These are phyloP conservation scores for Clitopilus hobsonii DNA, from an alignment of 768 basidiomycete genomes.

Conservation along the genomic window DNA sequence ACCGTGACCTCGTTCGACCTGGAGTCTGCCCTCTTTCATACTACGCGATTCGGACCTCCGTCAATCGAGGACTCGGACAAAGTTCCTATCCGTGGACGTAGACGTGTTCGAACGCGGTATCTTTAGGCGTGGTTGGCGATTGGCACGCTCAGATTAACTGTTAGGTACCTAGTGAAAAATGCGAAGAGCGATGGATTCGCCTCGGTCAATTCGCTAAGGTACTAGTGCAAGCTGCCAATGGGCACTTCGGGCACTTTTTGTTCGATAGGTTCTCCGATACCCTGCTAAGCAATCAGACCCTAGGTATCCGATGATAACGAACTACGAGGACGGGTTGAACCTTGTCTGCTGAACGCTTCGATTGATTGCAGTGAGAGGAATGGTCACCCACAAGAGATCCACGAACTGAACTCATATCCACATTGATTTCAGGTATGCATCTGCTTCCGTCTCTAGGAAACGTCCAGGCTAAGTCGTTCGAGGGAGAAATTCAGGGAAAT, in stretches of 20 bases:
- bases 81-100: background rate
- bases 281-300: background rate
- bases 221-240: background rate
- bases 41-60: background rate
- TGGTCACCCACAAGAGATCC: too few relatives aligned
- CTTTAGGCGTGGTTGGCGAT: too few relatives aligned
- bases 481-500: background rate
- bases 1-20: background rate
- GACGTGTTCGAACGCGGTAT: too few relatives aligned
- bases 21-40: background rate
- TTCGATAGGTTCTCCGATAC: background rate
- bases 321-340: too few relatives aligned
- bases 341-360: too few relatives aligned
- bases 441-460: background rate
- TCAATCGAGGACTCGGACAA: background rate
- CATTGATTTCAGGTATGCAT: background rate
- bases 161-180: too few relatives aligned
- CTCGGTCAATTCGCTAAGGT: background rate
- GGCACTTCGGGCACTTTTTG: background rate
- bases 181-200: background rate
- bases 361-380: too few relatives aligned
- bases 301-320: background rate
- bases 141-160: too few relatives aligned
- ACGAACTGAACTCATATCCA: too few relatives aligned
- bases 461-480: background rate